Conservation (phyloP, 768 basidiomycete genomes). For the Lentinula sp. region DNA sequence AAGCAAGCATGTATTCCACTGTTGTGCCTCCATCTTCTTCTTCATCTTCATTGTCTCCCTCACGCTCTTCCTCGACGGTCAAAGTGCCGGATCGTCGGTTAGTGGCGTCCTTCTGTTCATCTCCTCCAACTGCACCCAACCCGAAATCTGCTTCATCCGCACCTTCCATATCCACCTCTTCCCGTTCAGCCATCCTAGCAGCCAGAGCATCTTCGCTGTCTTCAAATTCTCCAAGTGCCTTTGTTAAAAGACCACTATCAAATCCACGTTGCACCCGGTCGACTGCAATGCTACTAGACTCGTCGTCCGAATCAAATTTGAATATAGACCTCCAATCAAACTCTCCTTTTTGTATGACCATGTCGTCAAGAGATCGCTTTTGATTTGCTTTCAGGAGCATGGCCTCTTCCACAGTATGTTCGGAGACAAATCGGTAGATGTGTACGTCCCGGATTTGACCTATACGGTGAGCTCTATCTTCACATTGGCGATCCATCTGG, state of each 20-base stretch:
- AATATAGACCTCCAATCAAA: constrained; percentile 92
- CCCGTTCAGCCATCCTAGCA: constrained; percentile 68
- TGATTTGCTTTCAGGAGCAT: constrained; percentile 98
- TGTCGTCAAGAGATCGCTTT: constrained; percentile 83
- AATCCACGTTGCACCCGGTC: background rate
- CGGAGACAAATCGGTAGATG: constrained; percentile 90
- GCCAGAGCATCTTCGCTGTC: constrained; percentile 85
- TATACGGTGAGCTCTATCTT: constrained; percentile 97
- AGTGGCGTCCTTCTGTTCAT: background rate
- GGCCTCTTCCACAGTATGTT: constrained; percentile 91
- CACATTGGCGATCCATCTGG: constrained; percentile 96
- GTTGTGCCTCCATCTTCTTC: constrained; percentile 65
- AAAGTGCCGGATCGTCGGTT: background rate
- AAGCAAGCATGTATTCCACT: constrained; percentile 79
- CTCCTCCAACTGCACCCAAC: constrained; percentile 5
- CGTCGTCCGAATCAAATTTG: constrained; percentile 46
- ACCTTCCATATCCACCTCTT: constrained; percentile 66
- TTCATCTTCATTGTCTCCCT: constrained; percentile 34
- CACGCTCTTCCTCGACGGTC: constrained; percentile 14
- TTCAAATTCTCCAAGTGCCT: constrained; percentile 78
- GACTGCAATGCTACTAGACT: constrained; percentile 11
- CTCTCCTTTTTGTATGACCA: constrained; percentile 91
- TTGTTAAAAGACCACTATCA: constrained; percentile 34
- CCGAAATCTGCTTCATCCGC: constrained; percentile 80
- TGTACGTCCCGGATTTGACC: constrained; percentile 96